Conservation (phyloP, 495 filamentous ascomycete genomes). For the Hypoxylon intermedium region DNA sequence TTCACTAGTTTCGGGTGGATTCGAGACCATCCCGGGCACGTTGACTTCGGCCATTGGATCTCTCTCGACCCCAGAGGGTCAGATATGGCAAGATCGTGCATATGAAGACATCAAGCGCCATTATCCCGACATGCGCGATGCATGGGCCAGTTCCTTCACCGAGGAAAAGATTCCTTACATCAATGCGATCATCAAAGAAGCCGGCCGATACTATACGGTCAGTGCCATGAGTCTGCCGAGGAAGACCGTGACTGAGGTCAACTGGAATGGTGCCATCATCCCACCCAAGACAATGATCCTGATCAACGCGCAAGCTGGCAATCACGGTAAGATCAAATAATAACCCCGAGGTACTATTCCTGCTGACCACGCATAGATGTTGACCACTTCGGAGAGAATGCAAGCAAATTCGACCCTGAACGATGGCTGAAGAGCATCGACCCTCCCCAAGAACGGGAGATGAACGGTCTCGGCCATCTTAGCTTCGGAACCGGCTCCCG, state of each 20-base stretch:
- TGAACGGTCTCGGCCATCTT: conserved; percentile 51
- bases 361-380: conserved; percentile 45
- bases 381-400: conserved; percentile 59
- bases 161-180: conserved; percentile 59
- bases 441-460: conserved; percentile 48
- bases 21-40: conserved; percentile 60
- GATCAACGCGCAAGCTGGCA: conserved; percentile 65
- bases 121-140: conserved; percentile 56
- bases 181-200: conserved; percentile 62
- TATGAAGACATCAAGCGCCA: conserved; percentile 61
- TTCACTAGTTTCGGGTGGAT: conserved; percentile 59
- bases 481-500: conserved; percentile 63
- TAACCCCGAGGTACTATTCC: background rate
- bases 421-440: conserved; percentile 55
- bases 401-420: conserved; percentile 60
- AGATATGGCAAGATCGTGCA: conserved; percentile 58
- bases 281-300: conserved; percentile 62
- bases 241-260: conserved; percentile 59
- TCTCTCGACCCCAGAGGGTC: conserved; percentile 55
- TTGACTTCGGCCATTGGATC: conserved; percentile 57
- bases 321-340: conserved; percentile 55
- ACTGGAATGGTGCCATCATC: conserved; percentile 63
- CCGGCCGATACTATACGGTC: conserved; percentile 62
- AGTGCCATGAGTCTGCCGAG: conserved; percentile 61
- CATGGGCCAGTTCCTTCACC: conserved; percentile 55